Evolutionary conservation across 169 alveolate genomes (phyloP).

Genomic region (Cryptosporidium viatorum): DNA sequence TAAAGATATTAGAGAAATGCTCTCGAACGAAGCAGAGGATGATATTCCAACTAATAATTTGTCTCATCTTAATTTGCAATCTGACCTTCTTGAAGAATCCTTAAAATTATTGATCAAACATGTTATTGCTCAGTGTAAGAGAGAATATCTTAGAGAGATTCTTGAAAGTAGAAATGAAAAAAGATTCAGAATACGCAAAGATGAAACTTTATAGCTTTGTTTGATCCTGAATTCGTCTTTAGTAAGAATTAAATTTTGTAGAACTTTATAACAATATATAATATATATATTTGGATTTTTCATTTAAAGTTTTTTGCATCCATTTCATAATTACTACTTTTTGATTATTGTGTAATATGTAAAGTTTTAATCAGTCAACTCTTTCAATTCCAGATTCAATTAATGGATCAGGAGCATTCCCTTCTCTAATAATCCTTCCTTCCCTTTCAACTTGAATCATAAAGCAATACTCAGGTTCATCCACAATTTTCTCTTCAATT

Average conservation of each 20-base stretch:
- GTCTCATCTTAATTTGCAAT: background rate
- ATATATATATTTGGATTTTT: background rate
- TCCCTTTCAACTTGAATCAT: constrained; percentile 71
- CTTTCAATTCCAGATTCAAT: constrained; percentile 72
- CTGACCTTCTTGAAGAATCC: constrained; percentile 13
- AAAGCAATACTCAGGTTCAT: constrained; percentile 15
- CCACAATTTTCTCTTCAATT: background rate
- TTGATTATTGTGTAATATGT: background rate
- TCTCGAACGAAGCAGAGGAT: background rate
- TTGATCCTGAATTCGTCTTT: background rate
- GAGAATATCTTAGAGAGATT: constrained; percentile 38
- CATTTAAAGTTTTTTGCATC: background rate
- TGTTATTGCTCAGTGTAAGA: constrained; percentile 62
- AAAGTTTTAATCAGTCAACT: constrained; percentile 17
- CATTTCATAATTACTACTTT: background rate
- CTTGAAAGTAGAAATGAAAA: constrained; percentile 53
- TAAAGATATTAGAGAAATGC: background rate
- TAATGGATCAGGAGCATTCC: constrained; percentile 50
- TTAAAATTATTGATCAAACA: constrained; percentile 21
- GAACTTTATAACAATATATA: background rate
- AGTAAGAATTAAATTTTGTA: background rate
- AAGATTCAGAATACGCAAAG: background rate
- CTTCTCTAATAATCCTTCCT: constrained; percentile 68
- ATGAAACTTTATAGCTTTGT: background rate
- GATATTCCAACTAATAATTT: background rate